phyloP scores from a whole-genome alignment of 352 stramenopile genomes.

The Phytophthora podocarpi region DNA sequence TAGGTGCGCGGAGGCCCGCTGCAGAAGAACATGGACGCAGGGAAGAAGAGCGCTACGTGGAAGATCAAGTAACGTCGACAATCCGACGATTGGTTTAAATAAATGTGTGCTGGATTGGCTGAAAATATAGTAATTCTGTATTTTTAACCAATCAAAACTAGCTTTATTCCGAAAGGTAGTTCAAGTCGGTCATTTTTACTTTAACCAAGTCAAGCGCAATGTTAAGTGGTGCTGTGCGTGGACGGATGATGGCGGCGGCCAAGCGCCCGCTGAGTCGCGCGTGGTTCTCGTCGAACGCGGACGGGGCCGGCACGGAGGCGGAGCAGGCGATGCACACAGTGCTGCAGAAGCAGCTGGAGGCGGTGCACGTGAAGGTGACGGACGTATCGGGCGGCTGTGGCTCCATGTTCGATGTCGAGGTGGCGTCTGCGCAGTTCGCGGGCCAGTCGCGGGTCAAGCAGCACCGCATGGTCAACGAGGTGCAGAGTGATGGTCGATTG shows the following conservation, averaged over 20 bases:
- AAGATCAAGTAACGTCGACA: background rate
- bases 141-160: too few species aligned
- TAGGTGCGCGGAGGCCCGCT: slow-evolving; percentile 72
- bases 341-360: slow-evolving; percentile 61
- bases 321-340: slow-evolving; percentile 77
- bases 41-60: slow-evolving; percentile 18
- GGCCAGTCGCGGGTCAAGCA: slow-evolving; percentile 88
- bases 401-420: slow-evolving; percentile 89
- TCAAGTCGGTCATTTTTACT: slow-evolving; percentile 1
- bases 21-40: slow-evolving; percentile 66
- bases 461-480: slow-evolving; percentile 88
- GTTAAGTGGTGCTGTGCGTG: slow-evolving; percentile 23
- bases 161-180: too few species aligned
- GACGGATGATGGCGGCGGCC: slow-evolving; percentile 27
- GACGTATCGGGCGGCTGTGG: slow-evolving; percentile 90
- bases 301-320: slow-evolving; percentile 37
- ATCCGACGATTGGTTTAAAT: background rate
- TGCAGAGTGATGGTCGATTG: slow-evolving; percentile 15
- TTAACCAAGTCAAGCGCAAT: slow-evolving; percentile 14
- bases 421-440: slow-evolving; percentile 78
- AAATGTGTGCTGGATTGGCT: background rate
- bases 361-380: slow-evolving; percentile 81
- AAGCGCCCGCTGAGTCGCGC: slow-evolving; percentile 18
- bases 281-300: slow-evolving; percentile 26
- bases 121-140: too few species aligned